Base-by-base conservation (phyloP, 805 yeast species). In the Candida ulmi region DNA sequence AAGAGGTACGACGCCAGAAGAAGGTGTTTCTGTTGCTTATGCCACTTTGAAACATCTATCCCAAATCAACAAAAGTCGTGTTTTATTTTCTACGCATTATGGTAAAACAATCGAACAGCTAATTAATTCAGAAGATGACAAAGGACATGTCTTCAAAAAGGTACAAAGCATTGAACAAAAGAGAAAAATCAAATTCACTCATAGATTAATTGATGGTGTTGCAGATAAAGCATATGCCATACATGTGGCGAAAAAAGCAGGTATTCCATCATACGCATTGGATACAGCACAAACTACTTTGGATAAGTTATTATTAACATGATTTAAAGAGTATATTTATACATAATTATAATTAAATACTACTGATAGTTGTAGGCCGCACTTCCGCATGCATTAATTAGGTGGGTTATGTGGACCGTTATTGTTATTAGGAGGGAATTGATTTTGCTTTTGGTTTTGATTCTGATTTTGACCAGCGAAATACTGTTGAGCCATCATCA, bases 1-100 rank as follows among this genome's bases (percentile, higher is more conserved):
- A 5, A 75, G 99, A 54, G 73, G 75, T 15, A 70, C 75, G 1
- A 72, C 80, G 37, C 83, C 97, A 0, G 85, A 87, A 58, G 99
- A 93, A 62, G 99, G 99, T 0, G 88, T 91, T 63, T 98, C 98
- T 0, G 72, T 93, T 28, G 99, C 99, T 0, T 91, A 95, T 88
- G 84, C 97, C 0, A 91, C 93, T 34, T 80, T 91, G 44, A 91
- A 86, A 53, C 81, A 85, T 62, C 74, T 93, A 44, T 78, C 88
- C 8, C 69, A 68, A n/a, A 67, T 79, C 30, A 78, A 85, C 39
- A 69, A 72, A 32, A 80, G 95, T 45, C 84, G 90, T 60, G 80
- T 93, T 0, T 60, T 93, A 40, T 93, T 93, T 68, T 97, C 99
- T 0, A 93, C 99, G 0, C 99, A 93, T 67, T 93, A 91, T 69